Base-by-base conservation (phyloP, 2,329 filamentous ascomycete species). In the Microcyclospora tardicrescens region DNA sequence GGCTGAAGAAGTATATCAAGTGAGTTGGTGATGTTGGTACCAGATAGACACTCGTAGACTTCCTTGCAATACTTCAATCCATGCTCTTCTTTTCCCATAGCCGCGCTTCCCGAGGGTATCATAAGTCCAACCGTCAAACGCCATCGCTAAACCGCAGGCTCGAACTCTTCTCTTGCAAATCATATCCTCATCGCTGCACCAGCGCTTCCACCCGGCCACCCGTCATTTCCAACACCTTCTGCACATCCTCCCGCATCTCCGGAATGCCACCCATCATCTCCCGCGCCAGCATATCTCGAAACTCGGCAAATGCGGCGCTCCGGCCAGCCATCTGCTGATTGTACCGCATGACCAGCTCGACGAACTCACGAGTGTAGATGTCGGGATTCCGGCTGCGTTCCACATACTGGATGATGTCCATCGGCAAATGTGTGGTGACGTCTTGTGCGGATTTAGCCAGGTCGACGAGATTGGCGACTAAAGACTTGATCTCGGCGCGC, bases 361-460 rank as follows among this genome's bases (percentile, higher is more conserved):
- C 72, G 45, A 79, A 77, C 48, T 79, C 74, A 34, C 75, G 67
- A 8, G 74, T 79, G 57, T 77, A 79, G 47, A 79, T 78, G 49
- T 79, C 75, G 6, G 75, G 76, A 50, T 80, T 80, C 15, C 75
- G 71, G 13, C 72, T 69, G 14, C 68, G 63, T 49, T 79, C 74
- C 28, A 80, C 73, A 53, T 79, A 80, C 46, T 77, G 71, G 48
- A 79, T 75, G 27, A 79, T 72, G 47, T 79, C 75, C 4, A 72
- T 67, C 0, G 76, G 75, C 2, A 79, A 66, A 35, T 69, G 62
- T 41, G 75, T 66, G 38, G 63, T 61, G 14, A 71, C 60, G 13
- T 66, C 54, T n/a, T 64, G 60, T 2, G 72, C 61, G 50, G 55
- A 68, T 44, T 62, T 58, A 13, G 66, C 67, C 27, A 79, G 61